Base-by-base conservation (phyloP, 768 basidiomycete species). In the Macrolepiota dolichaula region DNA sequence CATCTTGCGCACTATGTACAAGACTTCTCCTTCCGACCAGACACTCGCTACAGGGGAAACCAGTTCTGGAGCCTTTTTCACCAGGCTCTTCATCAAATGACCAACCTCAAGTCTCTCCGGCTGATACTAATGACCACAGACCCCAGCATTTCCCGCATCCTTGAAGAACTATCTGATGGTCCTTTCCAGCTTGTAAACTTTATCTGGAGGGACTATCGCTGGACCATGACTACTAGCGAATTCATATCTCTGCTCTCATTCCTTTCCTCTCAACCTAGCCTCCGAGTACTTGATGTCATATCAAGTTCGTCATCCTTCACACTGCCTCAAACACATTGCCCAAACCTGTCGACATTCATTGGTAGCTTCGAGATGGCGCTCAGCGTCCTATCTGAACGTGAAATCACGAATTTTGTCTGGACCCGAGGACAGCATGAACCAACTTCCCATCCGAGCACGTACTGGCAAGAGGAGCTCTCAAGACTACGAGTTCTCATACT, bases 401-500 rank as follows among this genome's bases (percentile, higher is more conserved):
- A 49, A 12, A 52, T 59, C 49, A 51, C 57, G 1, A 59, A 59
- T 25, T 40, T 51, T 7, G 37, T 59, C n/a, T 59, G 57, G 50
- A 51, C n/a, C 1, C 37, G 49, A 29, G 15, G 47, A 35, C 29
- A 22, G 19, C 7, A 9, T 12, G 36, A 19, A 12, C 36, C 52
- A 53, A 11, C 35, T 15, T 42, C 40, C n/a, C 55, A n/a, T 13
- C n/a, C 47, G 22, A 57, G 46, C 19, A 19, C 19, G n/a, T 12
- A 46, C 32, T 24, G 44, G 46, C 17, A 7, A 49, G 6, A n/a
- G 50, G 46, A 47, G n/a, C 36, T 59, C 57, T 51, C 57, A 17
- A 59, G 27, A 27, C 13, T 59, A 15, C 57, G 57, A 6, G 50
- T 59, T 35, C 57, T 59, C 29, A 22, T 59, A 24, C 51, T 59